Percentiles rank a stretch among this genome's conserved stretches.
Evolutionary conservation across 2,329 filamentous ascomycete genomes (phyloP).

Genomic region (Domatiomyces globalis): DNA sequence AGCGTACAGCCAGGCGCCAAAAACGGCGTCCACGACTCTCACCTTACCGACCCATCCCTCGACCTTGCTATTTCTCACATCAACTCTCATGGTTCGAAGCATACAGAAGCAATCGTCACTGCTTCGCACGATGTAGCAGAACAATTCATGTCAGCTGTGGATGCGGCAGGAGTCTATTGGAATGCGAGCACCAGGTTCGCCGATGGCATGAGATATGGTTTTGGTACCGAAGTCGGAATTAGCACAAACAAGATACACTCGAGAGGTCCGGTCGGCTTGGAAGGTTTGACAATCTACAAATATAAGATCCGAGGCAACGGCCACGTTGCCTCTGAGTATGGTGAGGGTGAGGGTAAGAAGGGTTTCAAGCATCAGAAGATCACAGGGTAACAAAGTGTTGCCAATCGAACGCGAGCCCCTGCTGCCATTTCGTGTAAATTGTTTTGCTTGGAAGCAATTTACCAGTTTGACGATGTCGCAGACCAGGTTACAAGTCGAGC

Average conservation of each 20-base stretch:
- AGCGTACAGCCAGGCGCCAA: background rate
- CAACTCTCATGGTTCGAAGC: constrained; percentile 80
- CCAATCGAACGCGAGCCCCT: too few relatives aligned
- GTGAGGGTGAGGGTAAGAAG: constrained; percentile 37
- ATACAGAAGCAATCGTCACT: constrained; percentile 86
- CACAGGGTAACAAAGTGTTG: background rate
- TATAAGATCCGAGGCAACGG: constrained; percentile 77
- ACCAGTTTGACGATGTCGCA: too few relatives aligned
- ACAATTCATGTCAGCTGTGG: constrained; percentile 68
- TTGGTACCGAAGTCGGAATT: constrained; percentile 95
- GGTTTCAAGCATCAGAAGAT: constrained; percentile 44
- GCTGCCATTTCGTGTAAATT: too few relatives aligned
- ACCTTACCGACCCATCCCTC: constrained; percentile 28
- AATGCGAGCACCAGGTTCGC: constrained; percentile 90
- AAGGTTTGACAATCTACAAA: constrained; percentile 94
- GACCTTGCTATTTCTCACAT: constrained; percentile 72
- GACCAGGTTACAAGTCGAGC: too few relatives aligned
- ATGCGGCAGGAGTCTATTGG: constrained; percentile 91
- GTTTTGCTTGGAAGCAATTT: too few relatives aligned
- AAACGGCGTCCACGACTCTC: constrained; percentile 3
- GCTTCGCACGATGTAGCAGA: constrained; percentile 53
- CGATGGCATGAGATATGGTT: constrained; percentile 93
- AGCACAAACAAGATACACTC: constrained; percentile 98
- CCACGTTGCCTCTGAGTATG: constrained; percentile 65
- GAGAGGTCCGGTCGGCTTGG: constrained; percentile 79